These are phyloP conservation scores for Casuarina glauca DNA, from an alignment of 306 rosid species.

Conservation along the genomic window DNA sequence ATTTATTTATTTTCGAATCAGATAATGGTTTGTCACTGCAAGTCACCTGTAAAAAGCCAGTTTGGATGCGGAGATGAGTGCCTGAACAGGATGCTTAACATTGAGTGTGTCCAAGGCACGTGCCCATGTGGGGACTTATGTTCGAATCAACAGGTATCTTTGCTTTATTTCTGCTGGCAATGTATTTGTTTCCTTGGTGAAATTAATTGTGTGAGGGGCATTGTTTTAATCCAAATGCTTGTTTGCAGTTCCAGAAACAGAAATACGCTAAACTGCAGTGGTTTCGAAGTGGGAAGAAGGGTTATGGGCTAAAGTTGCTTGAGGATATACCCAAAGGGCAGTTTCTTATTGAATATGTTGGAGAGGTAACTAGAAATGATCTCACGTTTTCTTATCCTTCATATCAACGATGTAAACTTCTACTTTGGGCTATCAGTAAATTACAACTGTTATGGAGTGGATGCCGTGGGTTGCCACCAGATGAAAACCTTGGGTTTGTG, in stretches of 20 bases:
- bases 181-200: slow-evolving; percentile 7
- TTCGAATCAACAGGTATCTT: slow-evolving; percentile 93
- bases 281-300: slow-evolving; percentile 92
- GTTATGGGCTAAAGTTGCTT: slow-evolving; percentile 79
- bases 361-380: slow-evolving; percentile 67
- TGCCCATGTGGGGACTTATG: slow-evolving; percentile 92
- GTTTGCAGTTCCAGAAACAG: slow-evolving; percentile 89
- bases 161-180: slow-evolving; percentile 20
- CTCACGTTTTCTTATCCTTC: slow-evolving; percentile 17
- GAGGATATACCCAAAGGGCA: slow-evolving; percentile 66
- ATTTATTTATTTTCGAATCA: slow-evolving; percentile 36
- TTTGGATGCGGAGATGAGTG: slow-evolving; percentile 96
- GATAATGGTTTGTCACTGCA: slow-evolving; percentile 98
- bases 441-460: neutral
- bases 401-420: neutral
- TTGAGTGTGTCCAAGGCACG: slow-evolving; percentile 86
- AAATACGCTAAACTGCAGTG: slow-evolving; percentile 72
- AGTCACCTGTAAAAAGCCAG: slow-evolving; percentile 50
- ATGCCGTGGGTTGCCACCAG: neutral
- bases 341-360: slow-evolving; percentile 96
- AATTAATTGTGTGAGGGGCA: slow-evolving; percentile 18
- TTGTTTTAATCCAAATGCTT: slow-evolving; percentile 35
- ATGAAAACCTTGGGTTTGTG: neutral
- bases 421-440: neutral
- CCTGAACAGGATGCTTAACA: slow-evolving; percentile 88